These are phyloP conservation scores for Globisporangium uncinulatum DNA, from an alignment of 352 stramenopile genomes.

Conservation along the genomic window DNA sequence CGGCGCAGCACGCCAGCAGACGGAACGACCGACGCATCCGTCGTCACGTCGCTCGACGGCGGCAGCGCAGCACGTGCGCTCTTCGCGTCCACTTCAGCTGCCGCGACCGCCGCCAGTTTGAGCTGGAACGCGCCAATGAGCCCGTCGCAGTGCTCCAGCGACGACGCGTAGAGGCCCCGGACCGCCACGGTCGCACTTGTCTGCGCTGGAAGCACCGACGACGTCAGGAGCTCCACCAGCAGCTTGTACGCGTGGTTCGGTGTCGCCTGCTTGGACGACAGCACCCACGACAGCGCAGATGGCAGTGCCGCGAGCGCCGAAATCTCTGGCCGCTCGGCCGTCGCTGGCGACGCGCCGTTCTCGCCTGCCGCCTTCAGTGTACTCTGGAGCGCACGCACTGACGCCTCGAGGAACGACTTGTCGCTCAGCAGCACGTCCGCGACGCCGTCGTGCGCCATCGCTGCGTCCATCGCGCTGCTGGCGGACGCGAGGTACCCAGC, in stretches of 20 bases:
- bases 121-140: constrained; percentile 49
- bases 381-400: constrained; percentile 33
- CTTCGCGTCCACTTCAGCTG: constrained; percentile 29
- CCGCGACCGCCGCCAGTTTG: constrained; percentile 41
- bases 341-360: constrained; percentile 11
- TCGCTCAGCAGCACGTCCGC: constrained; percentile 34
- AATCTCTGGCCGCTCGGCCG: constrained; percentile 46
- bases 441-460: constrained; percentile 47
- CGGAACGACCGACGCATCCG: constrained; percentile 25
- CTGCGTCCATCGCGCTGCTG: constrained; percentile 51
- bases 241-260: constrained; percentile 42
- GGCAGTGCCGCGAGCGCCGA: constrained; percentile 49
- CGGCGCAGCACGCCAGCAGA: constrained; percentile 51
- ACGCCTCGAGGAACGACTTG: constrained; percentile 44
- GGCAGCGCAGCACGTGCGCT: constrained; percentile 10
- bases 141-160: constrained; percentile 46
- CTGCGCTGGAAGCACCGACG: constrained; percentile 40
- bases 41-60: constrained; percentile 19
- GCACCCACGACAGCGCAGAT: constrained; percentile 55
- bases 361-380: constrained; percentile 13
- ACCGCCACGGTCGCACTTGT: constrained; percentile 41
- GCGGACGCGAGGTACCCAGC: constrained; percentile 51
- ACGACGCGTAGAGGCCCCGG: constrained; percentile 42
- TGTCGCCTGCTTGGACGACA: constrained; percentile 55
- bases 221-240: constrained; percentile 56